Evolutionary conservation across 306 rosid genomes (phyloP).

Genomic region (Mucuna pruriens): DNA sequence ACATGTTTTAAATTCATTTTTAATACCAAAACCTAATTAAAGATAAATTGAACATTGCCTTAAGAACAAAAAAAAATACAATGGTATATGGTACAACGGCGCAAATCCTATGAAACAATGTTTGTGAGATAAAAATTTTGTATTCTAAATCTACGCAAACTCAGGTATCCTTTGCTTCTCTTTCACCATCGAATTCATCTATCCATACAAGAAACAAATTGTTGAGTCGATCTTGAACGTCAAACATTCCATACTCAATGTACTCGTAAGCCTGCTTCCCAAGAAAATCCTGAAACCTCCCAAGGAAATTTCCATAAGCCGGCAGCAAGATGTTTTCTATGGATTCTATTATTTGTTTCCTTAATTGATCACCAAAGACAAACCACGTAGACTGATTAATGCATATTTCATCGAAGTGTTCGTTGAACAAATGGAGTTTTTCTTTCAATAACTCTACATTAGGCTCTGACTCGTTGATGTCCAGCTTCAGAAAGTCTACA

Average conservation of each 20-base stretch:
- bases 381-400: constrained; percentile 5
- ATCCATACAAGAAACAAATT: neutral
- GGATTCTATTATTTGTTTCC: neutral
- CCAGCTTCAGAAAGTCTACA: constrained; percentile 54
- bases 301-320: constrained; percentile 16
- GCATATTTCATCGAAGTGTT: constrained; percentile 1
- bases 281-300: neutral
- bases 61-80: too few relatives aligned
- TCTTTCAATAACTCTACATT: neutral
- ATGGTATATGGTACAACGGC: too few relatives aligned
- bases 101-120: too few relatives aligned
- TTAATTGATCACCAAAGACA: neutral
- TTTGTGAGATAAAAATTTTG: too few relatives aligned
- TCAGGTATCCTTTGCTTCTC: neutral
- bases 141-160: too few relatives aligned
- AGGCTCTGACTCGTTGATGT: constrained; percentile 34
- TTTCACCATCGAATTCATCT: neutral
- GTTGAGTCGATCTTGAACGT: neutral
- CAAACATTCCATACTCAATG: constrained; percentile 1
- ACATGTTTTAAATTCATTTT: too few relatives aligned
- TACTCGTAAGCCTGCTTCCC: constrained; percentile 4
- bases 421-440: constrained; percentile 3
- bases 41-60: too few relatives aligned
- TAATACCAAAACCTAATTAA: too few relatives aligned
- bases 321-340: neutral